A percentile compares a stretch with the other conserved stretches of the same genome.
Conservation (phyloP, 495 filamentous ascomycete genomes). For the Pseudoneurospora amorphoporcata region DNA sequence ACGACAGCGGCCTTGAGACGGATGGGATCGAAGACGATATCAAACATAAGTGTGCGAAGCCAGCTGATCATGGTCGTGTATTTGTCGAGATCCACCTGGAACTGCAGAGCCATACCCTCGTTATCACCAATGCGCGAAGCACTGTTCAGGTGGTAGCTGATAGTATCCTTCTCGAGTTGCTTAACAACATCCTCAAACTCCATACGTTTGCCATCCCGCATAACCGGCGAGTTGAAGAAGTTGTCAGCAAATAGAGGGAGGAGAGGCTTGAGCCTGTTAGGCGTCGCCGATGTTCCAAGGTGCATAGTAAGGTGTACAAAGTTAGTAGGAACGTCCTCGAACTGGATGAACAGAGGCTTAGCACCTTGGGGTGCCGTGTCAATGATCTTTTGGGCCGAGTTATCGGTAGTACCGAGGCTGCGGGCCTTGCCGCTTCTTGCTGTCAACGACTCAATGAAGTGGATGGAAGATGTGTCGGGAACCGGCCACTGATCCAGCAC, state of each 20-base stretch:
- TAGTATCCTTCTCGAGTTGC: constrained; percentile 81
- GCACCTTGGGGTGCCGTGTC: constrained; percentile 50
- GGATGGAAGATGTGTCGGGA: constrained; percentile 75
- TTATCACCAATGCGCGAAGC: constrained; percentile 59
- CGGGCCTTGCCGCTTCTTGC: constrained; percentile 75
- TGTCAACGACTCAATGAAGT: constrained; percentile 84
- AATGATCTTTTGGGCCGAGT: constrained; percentile 64
- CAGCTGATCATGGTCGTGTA: constrained; percentile 75
- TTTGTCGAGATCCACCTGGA: constrained; percentile 81
- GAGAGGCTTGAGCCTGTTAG: constrained; percentile 67
- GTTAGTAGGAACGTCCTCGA: constrained; percentile 80
- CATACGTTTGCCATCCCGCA: constrained; percentile 63
- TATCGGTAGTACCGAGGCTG: constrained; percentile 53
- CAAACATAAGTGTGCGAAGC: constrained; percentile 77
- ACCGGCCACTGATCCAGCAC: constrained; percentile 72
- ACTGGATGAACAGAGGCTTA: constrained; percentile 85
- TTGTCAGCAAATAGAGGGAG: constrained; percentile 76
- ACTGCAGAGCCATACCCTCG: constrained; percentile 68
- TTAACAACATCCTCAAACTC: constrained; percentile 88
- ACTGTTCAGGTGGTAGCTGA: constrained; percentile 62
- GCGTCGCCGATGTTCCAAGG: constrained; percentile 63
- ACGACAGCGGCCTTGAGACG: constrained; percentile 75
- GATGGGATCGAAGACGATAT: constrained; percentile 72
- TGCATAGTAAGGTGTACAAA: constrained; percentile 78
- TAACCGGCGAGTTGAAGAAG: constrained; percentile 86